A percentile compares a stretch with the other conserved stretches of the same genome.
Conservation (phyloP, 371 early-diverging fungal genomes). For the Zychaea mexicana region DNA sequence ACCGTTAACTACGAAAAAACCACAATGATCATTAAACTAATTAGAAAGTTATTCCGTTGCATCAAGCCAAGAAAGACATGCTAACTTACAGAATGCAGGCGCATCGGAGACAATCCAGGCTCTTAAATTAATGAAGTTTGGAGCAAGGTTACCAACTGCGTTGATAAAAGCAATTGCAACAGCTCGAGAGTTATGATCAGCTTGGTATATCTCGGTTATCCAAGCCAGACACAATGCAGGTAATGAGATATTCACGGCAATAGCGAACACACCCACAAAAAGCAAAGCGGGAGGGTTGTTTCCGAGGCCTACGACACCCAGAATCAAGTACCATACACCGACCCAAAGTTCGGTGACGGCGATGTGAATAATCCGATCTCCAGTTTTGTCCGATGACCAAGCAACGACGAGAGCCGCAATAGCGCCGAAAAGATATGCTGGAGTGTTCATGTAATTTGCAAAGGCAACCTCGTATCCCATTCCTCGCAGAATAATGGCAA, state of each 20-base stretch:
- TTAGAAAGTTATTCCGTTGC: no score
- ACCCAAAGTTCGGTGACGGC: constrained; percentile 15
- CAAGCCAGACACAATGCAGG: not conserved
- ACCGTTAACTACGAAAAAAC: not conserved
- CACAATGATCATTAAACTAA: not conserved
- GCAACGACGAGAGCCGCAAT: constrained; percentile 11
- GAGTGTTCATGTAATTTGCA: constrained; percentile 47
- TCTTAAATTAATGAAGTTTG: constrained; percentile 39
- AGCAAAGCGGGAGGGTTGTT: constrained; percentile 4
- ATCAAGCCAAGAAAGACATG: not conserved
- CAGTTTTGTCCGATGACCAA: constrained; percentile 15
- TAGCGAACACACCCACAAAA: not conserved
- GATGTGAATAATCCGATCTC: constrained; percentile 14
- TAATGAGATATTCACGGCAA: not conserved
- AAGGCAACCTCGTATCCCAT: constrained; percentile 33
- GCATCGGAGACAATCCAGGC: constrained; percentile 29
- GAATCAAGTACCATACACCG: constrained; percentile 18
- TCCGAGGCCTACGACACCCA: constrained; percentile 15
- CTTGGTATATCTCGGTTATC: not conserved
- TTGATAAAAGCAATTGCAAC: constrained; percentile 47
- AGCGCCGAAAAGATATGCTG: constrained; percentile 38
- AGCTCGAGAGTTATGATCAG: constrained; percentile 26
- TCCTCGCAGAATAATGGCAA: constrained; percentile 36
- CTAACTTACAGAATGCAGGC: constrained; percentile 17
- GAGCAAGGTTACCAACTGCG: constrained; percentile 38